Evolutionary conservation across 1,284 basidiomycete species (phyloP).

Genomic region (Tremellales sp.): DNA sequence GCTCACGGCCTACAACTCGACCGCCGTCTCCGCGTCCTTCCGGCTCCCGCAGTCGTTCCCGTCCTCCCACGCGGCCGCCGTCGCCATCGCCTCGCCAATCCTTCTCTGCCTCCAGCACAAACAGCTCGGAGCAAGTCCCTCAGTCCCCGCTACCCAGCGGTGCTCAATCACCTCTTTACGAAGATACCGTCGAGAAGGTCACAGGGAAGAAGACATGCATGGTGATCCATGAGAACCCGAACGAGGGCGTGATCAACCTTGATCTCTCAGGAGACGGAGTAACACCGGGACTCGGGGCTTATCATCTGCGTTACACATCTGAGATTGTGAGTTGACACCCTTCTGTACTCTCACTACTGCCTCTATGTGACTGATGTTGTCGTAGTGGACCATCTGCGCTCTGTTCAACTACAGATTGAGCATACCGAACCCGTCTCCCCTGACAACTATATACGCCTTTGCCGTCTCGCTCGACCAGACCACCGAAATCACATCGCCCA

Average conservation of each 20-base stretch:
- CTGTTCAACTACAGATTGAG: constrained; percentile 21
- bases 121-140: background rate
- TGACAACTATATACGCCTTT: constrained; percentile 31
- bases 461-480: constrained; percentile 32
- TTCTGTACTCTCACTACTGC: background rate
- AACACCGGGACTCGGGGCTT: background rate
- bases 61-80: background rate
- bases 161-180: background rate
- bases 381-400: constrained; percentile 34
- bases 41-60: background rate
- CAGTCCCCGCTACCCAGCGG: background rate
- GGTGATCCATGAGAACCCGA: background rate
- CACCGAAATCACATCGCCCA: constrained; percentile 26
- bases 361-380: no score
- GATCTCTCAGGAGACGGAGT: background rate
- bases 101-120: background rate
- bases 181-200: background rate
- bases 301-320: background rate
- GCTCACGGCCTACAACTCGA: background rate
- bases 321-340: background rate
- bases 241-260: background rate
- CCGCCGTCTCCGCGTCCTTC: background rate
- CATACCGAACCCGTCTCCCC: constrained; percentile 18
- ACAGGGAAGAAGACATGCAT: background rate
- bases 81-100: background rate